Evolutionary conservation across 2,329 filamentous ascomycete species (phyloP).

Genomic region (Phyllosticta citriasiana): DNA sequence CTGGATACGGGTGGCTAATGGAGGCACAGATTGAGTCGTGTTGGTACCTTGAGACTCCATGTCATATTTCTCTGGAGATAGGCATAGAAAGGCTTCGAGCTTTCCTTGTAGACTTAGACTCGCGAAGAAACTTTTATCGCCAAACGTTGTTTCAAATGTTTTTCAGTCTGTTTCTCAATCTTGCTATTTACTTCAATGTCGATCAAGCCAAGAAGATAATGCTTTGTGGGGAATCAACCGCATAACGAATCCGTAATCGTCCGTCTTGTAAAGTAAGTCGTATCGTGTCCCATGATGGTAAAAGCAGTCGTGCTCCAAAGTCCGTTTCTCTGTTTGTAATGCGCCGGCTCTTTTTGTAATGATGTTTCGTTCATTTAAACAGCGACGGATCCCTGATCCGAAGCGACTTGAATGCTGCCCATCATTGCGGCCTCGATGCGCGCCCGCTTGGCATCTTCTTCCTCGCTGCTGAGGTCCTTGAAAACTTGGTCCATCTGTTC

Average conservation of each 20-base stretch:
- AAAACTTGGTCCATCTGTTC: constrained; percentile 31
- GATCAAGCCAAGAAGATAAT: not conserved
- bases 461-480: constrained; percentile 22
- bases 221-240: not conserved
- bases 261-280: not conserved
- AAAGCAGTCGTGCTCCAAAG: not conserved
- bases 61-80: too few relatives aligned
- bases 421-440: constrained; percentile 20
- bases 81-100: too few relatives aligned
- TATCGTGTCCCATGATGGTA: not conserved
- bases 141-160: not conserved
- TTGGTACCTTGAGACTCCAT: too few relatives aligned
- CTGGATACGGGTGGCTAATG: too few relatives aligned
- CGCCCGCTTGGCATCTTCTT: constrained; percentile 23
- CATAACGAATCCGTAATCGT: not conserved
- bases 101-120: too few relatives aligned
- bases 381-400: constrained; percentile 1
- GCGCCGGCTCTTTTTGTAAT: not conserved
- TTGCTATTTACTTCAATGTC: not conserved
- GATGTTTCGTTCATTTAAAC: not conserved
- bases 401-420: not conserved
- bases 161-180: not conserved
- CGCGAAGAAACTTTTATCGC: too few relatives aligned
- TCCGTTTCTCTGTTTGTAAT: not conserved
- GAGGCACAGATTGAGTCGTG: too few relatives aligned